phyloP scores from a whole-genome alignment of 495 filamentous ascomycete genomes.

The Hyaloscypha hepaticicola region DNA sequence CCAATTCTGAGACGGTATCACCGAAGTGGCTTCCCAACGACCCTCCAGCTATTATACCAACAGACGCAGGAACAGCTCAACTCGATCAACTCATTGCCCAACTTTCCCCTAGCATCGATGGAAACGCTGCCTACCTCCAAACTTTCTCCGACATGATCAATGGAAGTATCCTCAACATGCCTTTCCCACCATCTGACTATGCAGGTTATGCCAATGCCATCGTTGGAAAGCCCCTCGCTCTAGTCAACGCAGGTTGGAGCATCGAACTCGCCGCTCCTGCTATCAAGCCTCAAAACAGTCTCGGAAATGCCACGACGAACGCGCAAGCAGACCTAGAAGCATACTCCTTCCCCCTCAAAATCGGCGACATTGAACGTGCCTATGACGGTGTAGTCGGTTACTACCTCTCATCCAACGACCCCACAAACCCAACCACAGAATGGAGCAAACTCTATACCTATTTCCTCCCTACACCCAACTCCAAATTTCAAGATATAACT shows the following conservation, averaged over 20 bases:
- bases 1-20: constrained; percentile 11
- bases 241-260: constrained; percentile 45
- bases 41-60: background rate
- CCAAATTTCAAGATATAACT: background rate
- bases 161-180: constrained; percentile 20
- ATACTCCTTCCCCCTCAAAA: background rate
- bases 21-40: constrained; percentile 41
- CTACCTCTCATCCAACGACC: no score
- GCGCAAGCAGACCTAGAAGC: background rate
- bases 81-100: constrained; percentile 40
- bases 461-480: background rate
- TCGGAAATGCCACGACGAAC: background rate
- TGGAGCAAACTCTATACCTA: background rate
- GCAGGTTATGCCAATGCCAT: constrained; percentile 37
- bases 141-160: constrained; percentile 42
- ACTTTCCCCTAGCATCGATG: constrained; percentile 28
- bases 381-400: background rate
- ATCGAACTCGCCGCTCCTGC: constrained; percentile 43
- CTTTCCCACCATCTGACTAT: constrained; percentile 39
- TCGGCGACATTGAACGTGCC: background rate
- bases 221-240: constrained; percentile 48
- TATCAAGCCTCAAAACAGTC: constrained; percentile 26
- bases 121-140: constrained; percentile 34
- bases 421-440: no score
- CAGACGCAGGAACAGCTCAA: constrained; percentile 33